Evolutionary conservation across 2,329 filamentous ascomycete species (phyloP), one percentile per base, ranked within the genome.

Genomic region (Hypocreales sp.): DNA sequence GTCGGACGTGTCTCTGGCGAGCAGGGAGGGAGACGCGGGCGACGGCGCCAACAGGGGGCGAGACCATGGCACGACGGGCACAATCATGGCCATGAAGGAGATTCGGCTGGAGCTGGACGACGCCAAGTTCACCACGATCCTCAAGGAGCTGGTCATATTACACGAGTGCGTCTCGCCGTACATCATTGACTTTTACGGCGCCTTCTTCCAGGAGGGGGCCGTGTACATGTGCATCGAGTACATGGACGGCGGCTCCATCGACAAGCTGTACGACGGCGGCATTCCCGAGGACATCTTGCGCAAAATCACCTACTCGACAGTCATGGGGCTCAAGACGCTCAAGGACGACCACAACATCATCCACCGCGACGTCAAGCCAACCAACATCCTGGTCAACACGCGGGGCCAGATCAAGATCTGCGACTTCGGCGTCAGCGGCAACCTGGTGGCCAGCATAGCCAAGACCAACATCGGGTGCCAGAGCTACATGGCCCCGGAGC

Each of bases 281-380:
- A 77, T 98, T 8, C 84, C 90, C 0, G 90, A 98, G 49, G 71
- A 70, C 22, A 76, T 98, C 1, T 58, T 98, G 27, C 73, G 76
- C 29, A 95, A 94, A 50, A 90, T 98, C 36, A 84, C 87, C 0
- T 71, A 90, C 36, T 78, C 80, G 13, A 94, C 90, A 1, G 73
- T 90, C 6, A 81, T 86, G 67, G 90, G 90, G 1, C 62, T 98
- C 35, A 95, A 92, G 58, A 75, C 77, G 13, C 58, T 98, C 34
- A 98, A 98, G 51, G 90, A 98, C 35, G 84, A 94, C 35, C 90
- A 98, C 60, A 95, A 93, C 55, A 98, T 98, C 53, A 98, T 98
- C 38, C 90, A 98, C 50, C 78, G 90, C 37, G 90, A 98, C 47
- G 90, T 98, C 37, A 98, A 98, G 53, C 90, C 90, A 2, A 98